phyloP scores from a whole-genome alignment of 768 basidiomycete genomes.

The Tylopilus sp. region DNA sequence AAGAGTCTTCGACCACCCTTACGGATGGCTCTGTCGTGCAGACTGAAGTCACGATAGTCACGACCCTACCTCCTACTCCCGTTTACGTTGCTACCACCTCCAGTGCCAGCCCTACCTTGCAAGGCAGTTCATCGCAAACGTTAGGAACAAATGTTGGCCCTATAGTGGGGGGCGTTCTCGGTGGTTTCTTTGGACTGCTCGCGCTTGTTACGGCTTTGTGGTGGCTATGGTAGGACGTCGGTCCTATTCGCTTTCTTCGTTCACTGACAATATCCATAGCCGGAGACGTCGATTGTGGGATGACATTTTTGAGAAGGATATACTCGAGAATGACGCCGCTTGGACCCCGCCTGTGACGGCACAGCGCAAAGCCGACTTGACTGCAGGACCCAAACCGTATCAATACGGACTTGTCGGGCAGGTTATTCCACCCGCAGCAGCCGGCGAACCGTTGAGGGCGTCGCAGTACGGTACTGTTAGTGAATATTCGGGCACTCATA shows the following conservation, averaged over 20 bases:
- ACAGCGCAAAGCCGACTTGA: constrained; percentile 26
- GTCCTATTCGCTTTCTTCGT: constrained; percentile 1
- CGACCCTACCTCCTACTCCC: constrained; percentile 33
- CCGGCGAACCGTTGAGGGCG: constrained; percentile 31
- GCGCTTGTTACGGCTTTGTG: constrained; percentile 43
- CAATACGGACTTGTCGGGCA: constrained; percentile 62
- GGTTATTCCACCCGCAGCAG: constrained; percentile 27
- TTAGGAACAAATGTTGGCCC: constrained; percentile 37
- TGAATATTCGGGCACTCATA: constrained; percentile 21
- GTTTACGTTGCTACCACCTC: constrained; percentile 25
- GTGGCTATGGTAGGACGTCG: constrained; percentile 45
- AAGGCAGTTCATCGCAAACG: constrained; percentile 9
- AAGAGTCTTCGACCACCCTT: constrained; percentile 35
- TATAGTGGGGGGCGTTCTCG: constrained; percentile 52
- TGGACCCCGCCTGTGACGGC: constrained; percentile 17
- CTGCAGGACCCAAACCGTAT: constrained; percentile 51
- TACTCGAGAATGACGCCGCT: constrained; percentile 20
- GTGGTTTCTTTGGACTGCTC: constrained; percentile 51
- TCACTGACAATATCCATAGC: constrained; percentile 28
- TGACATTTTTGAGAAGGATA: constrained; percentile 49
- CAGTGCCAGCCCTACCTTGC: constrained; percentile 12
- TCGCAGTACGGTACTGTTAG: constrained; percentile 27
- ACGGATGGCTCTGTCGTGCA: constrained; percentile 40
- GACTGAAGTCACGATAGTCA: constrained; percentile 35
- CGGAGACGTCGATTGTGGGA: constrained; percentile 47